A percentile compares a stretch with the other conserved stretches of the same genome.
Evolutionary conservation across 2,329 filamentous ascomycete genomes (phyloP).

Genomic region (Talaromyces sp.): DNA sequence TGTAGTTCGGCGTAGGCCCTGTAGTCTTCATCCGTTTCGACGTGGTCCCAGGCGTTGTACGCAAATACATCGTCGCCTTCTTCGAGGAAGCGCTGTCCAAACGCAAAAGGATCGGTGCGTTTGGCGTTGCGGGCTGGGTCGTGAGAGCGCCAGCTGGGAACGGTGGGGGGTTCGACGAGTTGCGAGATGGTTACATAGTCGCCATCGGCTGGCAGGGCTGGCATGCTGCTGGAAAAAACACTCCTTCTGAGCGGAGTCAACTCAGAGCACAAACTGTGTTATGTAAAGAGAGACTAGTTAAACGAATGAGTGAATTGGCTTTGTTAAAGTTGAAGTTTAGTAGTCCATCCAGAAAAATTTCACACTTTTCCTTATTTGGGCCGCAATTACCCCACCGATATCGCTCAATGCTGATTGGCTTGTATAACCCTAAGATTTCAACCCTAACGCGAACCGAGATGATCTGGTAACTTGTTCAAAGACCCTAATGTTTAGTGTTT

Average conservation of each 20-base stretch:
- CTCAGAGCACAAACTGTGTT: no score
- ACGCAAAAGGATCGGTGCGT: conserved; percentile 88
- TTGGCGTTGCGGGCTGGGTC: conserved; percentile 67
- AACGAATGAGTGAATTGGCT: neutral
- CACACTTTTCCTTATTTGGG: neutral
- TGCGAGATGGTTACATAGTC: conserved; percentile 34
- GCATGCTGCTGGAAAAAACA: conserved; percentile 16
- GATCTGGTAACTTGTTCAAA: neutral
- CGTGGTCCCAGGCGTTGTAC: conserved; percentile 99
- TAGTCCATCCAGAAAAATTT: neutral
- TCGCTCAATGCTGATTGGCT: neutral
- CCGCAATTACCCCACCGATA: neutral
- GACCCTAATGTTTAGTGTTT: no score
- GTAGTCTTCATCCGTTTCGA: conserved; percentile 86
- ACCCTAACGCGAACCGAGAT: neutral
- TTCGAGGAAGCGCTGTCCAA: conserved; percentile 82
- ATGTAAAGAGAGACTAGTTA: neutral
- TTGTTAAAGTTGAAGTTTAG: neutral
- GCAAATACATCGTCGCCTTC: conserved; percentile 88
- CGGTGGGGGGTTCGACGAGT: conserved; percentile 45
- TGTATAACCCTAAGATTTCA: neutral
- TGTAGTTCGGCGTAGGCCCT: conserved; percentile 81
- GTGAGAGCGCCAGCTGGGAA: conserved; percentile 66
- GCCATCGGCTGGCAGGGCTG: conserved; percentile 23
- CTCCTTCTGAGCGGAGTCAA: neutral